A percentile compares a stretch with the other conserved stretches of the same genome.
Evolutionary conservation across 257 asterid species (phyloP).

Genomic region (Solanum medicagineum): DNA sequence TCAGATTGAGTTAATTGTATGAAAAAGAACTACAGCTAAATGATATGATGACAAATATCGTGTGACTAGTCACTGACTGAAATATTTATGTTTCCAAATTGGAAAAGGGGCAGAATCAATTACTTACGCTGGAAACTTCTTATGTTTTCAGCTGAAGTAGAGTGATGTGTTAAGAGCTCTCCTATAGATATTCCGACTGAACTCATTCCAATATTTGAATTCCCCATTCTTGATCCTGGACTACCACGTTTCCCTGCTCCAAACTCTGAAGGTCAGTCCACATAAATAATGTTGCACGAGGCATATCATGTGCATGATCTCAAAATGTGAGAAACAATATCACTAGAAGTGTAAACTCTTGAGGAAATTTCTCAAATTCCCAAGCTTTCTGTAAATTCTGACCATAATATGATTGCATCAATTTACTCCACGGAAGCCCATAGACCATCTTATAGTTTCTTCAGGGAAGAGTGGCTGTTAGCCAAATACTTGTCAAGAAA

Average conservation of each 20-base stretch:
- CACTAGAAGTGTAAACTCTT: not conserved
- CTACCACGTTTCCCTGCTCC: constrained; percentile 36
- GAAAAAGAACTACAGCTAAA: not conserved
- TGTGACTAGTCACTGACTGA: not conserved
- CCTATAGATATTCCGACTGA: constrained; percentile 60
- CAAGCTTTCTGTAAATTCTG: not conserved
- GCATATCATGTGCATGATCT: not conserved
- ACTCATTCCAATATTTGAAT: constrained; percentile 59
- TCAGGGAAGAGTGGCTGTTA: not conserved
- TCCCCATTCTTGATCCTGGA: constrained; percentile 19
- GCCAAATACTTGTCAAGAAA: not conserved
- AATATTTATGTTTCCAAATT: not conserved
- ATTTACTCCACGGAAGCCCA: not conserved
- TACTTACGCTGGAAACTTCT: constrained; percentile 44
- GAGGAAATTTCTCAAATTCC: not conserved
- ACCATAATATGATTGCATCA: not conserved
- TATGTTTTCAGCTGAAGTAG: constrained; percentile 44
- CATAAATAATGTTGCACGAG: not conserved
- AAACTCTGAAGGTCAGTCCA: not conserved
- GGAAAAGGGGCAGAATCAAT: not conserved
- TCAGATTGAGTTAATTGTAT: not conserved
- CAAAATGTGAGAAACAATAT: not conserved
- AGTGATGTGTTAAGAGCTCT: constrained; percentile 50
- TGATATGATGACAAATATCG: not conserved
- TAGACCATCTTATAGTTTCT: not conserved